Evolutionary conservation across 805 yeast genomes (phyloP), one percentile per base, ranked within the genome.

Genomic region (Yamadazyma kitorensis): DNA sequence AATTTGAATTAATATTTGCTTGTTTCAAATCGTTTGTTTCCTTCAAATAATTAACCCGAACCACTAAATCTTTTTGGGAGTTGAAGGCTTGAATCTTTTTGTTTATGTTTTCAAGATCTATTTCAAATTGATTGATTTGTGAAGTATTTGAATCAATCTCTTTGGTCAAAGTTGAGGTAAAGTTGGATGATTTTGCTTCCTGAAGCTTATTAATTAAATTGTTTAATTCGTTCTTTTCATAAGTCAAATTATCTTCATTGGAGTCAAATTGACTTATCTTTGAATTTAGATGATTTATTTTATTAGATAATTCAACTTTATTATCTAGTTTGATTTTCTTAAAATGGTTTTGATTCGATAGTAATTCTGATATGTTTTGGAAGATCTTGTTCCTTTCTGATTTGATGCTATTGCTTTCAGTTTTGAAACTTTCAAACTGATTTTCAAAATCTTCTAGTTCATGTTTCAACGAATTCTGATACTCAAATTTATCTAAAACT

Each of bases 181-280:
- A 43, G 10, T 22, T 28, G n/a, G 41, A 11, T 5, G 28, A 11
- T 11, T 16, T 29, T 6, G 32, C 13, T 4, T 39, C 40, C 0
- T 51, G 43, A 21, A 75, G 52, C 29, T 68, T 65, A 1, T 37
- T 22, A 13, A 61, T 65, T 9, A 72, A 60, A 2, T 53, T 50
- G 2, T 54, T 55, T 17, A 85, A 54, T 3, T 64, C 62, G 0
- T 61, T 42, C 39, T 59, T 68, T 34, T 75, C 78, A 7, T 60
- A 50, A 13, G 67, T 71, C 7, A 84, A 39, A 40, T 74, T 68
- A 11, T 46, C 41, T 22, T 58, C 56, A 14, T 63, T 34, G 12
- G 54, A 55, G 3, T 51, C 44, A 6, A 66, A 53, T 44, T 78
- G 84, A 5, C 59, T 57, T 1, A 43, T 38, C 19, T 38, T 34